Evolutionary conservation across 495 filamentous ascomycete genomes (phyloP), one percentile per base, ranked within the genome.

Genomic region (Podospora sp.): DNA sequence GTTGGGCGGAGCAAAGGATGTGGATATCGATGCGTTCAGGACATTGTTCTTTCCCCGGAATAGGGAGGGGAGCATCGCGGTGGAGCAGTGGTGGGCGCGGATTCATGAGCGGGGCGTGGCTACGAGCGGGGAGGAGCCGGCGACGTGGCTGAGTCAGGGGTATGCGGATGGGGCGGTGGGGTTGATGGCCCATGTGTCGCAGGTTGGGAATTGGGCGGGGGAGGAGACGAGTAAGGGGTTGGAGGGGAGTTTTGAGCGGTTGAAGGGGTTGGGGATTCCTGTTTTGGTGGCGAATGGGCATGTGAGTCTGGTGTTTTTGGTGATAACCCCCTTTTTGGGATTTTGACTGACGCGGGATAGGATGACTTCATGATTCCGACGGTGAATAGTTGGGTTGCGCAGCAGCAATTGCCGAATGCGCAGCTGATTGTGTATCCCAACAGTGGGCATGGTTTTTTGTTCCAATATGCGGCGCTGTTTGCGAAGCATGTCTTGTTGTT

Each of bases 301-400:
- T 61, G 68, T 68, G 60, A 72, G 66, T 68, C 20, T 65, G 18
- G 21, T 58, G 16, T 26, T 46, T 56, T 25, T 27, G 11, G 6
- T 33, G 26, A n/a, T 6, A 40, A 12, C 1, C 16, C 20, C 16
- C 18, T 29, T 21, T 36, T 26, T 12, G 26, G 33, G 53, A 53
- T 49, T 9, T 24, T 56, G 24, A 55, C 40, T 55, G 6, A 27
- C 12, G 6, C 11, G 2, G 0, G 1, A 8, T 26, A 73, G 70
- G 58, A 79, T 69, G 78, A 79, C 65, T 62, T 72, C 27, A 70
- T 77, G 67, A 40, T 76, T 14, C 76, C 76, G 20, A 74, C 76
- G 0, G 22, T 62, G 26, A 75, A 76, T 51, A 78, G 76, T 65
- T 78, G 70, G 51, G 59, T 65, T 5, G 26, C 79, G 69, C 66